These are phyloP conservation scores for Calvatia gigantea DNA, from an alignment of 768 basidiomycete species.

Conservation along the genomic window DNA sequence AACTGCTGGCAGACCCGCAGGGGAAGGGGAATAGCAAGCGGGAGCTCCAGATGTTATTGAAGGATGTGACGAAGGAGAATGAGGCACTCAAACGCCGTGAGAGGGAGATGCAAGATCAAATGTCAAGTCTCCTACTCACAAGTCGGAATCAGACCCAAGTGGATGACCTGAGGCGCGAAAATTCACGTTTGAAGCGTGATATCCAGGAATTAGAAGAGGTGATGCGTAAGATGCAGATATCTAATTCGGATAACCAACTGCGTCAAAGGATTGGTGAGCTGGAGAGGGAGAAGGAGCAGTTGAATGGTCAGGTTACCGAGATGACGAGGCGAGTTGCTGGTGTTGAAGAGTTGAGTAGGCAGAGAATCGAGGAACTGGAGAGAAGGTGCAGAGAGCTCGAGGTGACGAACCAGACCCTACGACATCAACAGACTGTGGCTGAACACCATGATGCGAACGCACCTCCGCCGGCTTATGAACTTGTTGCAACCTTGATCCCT, in stretches of 20 bases:
- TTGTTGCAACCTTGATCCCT: too few relatives aligned
- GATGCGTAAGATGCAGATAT: conserved; percentile 26
- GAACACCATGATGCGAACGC: conserved; percentile 21
- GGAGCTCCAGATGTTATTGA: conserved; percentile 33
- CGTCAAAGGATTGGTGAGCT: conserved; percentile 23
- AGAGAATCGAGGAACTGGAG: conserved; percentile 23
- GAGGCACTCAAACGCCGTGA: conserved; percentile 31
- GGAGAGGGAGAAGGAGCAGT: conserved; percentile 31
- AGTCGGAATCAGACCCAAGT: conserved; percentile 24
- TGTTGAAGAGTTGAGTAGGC: conserved; percentile 22
- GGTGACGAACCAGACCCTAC: conserved; percentile 14
- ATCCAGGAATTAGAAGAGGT: conserved; percentile 31
- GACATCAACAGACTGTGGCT: conserved; percentile 5
- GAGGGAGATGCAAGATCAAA: conserved; percentile 32
- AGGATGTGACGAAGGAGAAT: conserved; percentile 38
- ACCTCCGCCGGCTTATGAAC: conserved; percentile 34
- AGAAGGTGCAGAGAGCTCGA: conserved; percentile 26
- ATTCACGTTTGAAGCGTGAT: conserved; percentile 26
- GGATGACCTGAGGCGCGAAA: conserved; percentile 32
- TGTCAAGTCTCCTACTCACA: conserved; percentile 32
- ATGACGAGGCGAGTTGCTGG: conserved; percentile 19
- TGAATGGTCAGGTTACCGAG: conserved; percentile 30
- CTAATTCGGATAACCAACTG: conserved; percentile 23
- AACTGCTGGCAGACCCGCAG: conserved; percentile 24
- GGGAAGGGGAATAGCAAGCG: conserved; percentile 22